Base-by-base conservation (phyloP, 2,329 filamentous ascomycete species). In the Xylaria sp. region DNA sequence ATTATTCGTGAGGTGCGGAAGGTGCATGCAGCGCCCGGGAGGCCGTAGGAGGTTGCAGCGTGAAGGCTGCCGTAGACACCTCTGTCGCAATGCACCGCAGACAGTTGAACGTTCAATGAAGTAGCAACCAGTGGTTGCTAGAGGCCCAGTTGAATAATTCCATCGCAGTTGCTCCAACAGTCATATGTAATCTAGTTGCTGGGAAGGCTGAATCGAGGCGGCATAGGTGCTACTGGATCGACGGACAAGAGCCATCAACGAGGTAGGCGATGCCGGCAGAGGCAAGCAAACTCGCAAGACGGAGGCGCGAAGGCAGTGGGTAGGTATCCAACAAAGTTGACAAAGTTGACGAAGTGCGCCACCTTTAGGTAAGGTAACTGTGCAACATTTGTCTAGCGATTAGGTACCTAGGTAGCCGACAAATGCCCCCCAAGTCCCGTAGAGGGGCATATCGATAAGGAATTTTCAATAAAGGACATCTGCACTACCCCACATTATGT, bases 391-490 rank as follows among this genome's bases (percentile, higher is more conserved):
- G n/a, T n/a, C n/a, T n/a, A n/a, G n/a, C n/a, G n/a, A n/a, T n/a
- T n/a, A n/a, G n/a, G n/a, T n/a, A n/a, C n/a, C 27, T 6, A 31
- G n/a, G 9, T 23, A 27, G 31, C 11, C 44, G 37, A 29, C 29
- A 49, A 35, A 44, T 37, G n/a, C 54, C 35, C 19, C 25, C 29
- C 25, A n/a, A 19, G n/a, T n/a, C n/a, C 21, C 23, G 51, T 62
- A 54, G 65, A 53, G 65, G 65, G 65, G 68, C 56, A 62, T 68
- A 70, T 70, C 68, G 68, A 70, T 70, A 67, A 63, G 38, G 10
- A 11, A 6, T 27, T 37, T 31, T 33, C 17, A 23, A 13, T 19
- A 35, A 35, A 8, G 33, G 33, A n/a, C n/a, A n/a, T n/a, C n/a
- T n/a, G n/a, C n/a, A n/a, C n/a, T n/a, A n/a, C n/a, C n/a, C n/a